Percentiles rank a stretch among this genome's conserved stretches.
Evolutionary conservation across 2,329 filamentous ascomycete species (phyloP).

Genomic region (Davidsoniella neocaledoniae): DNA sequence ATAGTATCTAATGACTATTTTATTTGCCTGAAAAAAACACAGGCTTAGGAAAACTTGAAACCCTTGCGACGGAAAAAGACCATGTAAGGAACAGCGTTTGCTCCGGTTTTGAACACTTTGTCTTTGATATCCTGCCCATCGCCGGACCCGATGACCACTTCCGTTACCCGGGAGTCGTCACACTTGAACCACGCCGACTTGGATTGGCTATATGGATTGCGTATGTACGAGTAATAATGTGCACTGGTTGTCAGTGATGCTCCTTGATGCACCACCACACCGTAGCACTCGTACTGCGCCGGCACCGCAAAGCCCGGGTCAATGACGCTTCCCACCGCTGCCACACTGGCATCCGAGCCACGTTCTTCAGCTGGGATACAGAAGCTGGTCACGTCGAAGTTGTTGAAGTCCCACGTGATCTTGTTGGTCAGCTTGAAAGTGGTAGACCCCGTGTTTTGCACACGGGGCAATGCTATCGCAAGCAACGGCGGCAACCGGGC

Average conservation of each 20-base stretch:
- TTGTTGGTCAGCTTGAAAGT: conserved; percentile 51
- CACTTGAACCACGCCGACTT: conserved; percentile 28
- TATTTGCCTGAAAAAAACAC: too few relatives aligned
- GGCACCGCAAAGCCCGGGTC: conserved; percentile 32
- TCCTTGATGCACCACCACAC: conserved; percentile 63
- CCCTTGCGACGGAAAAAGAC: conserved; percentile 28
- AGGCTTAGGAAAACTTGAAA: conserved; percentile 1
- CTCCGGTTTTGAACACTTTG: conserved; percentile 22
- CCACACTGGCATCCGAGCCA: conserved; percentile 13
- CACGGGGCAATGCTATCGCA: conserved; percentile 57
- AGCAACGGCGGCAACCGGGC: conserved; percentile 66
- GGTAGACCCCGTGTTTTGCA: conserved; percentile 16
- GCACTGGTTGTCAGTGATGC: conserved; percentile 44
- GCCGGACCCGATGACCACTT: conserved; percentile 26
- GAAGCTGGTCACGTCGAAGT: conserved; percentile 38
- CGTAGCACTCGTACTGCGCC: conserved; percentile 72
- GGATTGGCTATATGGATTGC: conserved; percentile 26
- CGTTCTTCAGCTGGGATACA: conserved; percentile 24
- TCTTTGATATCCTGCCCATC: conserved; percentile 21
- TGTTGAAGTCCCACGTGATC: conserved; percentile 61
- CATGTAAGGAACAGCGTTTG: conserved; percentile 28
- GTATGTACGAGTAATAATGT: conserved; percentile 63
- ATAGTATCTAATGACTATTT: neutral
- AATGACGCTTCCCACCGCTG: conserved; percentile 18
- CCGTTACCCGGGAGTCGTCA: conserved; percentile 28